Evolutionary conservation across 148 eudicot genomes (phyloP).

Genomic region (Vaccinium corymbosum): DNA sequence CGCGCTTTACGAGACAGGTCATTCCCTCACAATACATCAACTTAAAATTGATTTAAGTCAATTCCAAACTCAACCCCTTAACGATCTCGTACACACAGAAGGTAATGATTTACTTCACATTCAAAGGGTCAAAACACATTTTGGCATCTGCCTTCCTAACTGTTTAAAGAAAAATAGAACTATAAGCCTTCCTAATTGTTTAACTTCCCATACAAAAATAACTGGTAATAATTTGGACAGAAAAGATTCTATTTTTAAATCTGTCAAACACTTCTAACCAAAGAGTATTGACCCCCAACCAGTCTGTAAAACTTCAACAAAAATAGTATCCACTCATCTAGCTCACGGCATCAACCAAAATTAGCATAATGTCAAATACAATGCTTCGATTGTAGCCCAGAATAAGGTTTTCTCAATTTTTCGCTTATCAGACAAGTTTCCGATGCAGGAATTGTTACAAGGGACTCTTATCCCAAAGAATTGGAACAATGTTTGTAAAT

Average conservation of each 20-base stretch:
- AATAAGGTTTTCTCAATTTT: background rate
- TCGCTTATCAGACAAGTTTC: background rate
- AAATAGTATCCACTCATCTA: background rate
- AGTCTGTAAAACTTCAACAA: background rate
- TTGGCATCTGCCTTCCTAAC: background rate
- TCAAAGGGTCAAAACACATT: no score
- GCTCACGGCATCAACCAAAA: background rate
- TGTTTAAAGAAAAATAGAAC: background rate
- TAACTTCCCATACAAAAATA: background rate
- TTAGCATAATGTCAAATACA: background rate
- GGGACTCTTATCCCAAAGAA: constrained; percentile 8
- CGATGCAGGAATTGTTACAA: background rate
- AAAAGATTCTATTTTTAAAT: background rate
- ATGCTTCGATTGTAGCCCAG: background rate
- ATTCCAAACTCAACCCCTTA: no score
- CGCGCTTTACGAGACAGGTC: no score
- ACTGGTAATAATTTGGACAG: background rate
- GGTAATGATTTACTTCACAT: no score
- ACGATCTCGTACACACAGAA: no score
- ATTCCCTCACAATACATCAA: no score
- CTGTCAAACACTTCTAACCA: background rate
- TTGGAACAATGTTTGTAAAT: background rate
- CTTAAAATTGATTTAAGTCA: no score
- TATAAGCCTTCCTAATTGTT: background rate
- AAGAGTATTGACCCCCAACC: background rate